These are phyloP conservation scores for Acorus calamus DNA, from an alignment of 106 monocot species.

Conservation along the genomic window DNA sequence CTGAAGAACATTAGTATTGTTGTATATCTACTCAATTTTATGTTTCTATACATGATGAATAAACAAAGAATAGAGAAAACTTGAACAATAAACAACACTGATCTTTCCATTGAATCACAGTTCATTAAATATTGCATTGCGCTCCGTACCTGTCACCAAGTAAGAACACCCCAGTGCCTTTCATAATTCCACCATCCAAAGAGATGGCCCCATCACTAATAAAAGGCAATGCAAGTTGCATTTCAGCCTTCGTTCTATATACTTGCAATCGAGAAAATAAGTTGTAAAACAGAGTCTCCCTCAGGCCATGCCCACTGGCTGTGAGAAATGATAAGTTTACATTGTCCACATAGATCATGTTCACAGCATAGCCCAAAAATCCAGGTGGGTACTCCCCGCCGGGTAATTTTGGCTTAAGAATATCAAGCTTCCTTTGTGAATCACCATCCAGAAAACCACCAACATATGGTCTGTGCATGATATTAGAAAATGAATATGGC, in stretches of 20 bases:
- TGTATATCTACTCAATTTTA: no score
- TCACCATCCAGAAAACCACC: constrained; percentile 67
- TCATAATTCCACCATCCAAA: constrained; percentile 80
- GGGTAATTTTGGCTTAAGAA: constrained; percentile 65
- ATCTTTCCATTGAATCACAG: no score
- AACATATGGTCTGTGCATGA: constrained; percentile 53
- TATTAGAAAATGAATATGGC: not conserved
- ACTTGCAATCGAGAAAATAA: constrained; percentile 82
- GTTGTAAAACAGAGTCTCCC: constrained; percentile 79
- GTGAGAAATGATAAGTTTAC: constrained; percentile 51
- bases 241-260: constrained; percentile 59
- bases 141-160: constrained; percentile 59
- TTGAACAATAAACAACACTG: no score
- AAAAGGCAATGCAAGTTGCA: constrained; percentile 62
- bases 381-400: constrained; percentile 58
- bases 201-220: constrained; percentile 83
- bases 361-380: constrained; percentile 62
- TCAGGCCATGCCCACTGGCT: constrained; percentile 57
- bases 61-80: no score
- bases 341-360: constrained; percentile 68
- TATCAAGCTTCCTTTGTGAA: constrained; percentile 59
- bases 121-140: not conserved
- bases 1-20: no score
- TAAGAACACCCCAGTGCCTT: constrained; percentile 37
- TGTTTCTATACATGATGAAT: no score